Percentiles rank a stretch among this genome's conserved stretches.
Evolutionary conservation across 805 yeast species (phyloP).

Genomic region (Zygoascus biomembranicola): DNA sequence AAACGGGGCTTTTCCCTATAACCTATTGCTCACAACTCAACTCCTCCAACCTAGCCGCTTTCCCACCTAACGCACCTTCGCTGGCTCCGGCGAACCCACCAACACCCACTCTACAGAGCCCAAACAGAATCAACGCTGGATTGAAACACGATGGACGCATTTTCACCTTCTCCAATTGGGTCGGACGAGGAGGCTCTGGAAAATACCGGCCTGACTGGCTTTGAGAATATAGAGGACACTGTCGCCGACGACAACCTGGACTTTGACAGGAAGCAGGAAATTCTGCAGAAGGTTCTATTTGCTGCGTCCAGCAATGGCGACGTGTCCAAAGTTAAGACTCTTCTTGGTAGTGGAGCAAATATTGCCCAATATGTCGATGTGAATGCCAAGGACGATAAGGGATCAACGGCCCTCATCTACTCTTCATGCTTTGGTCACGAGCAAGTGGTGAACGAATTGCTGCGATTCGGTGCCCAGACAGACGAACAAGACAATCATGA

Average conservation of each 20-base stretch:
- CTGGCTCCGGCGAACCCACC: too few relatives aligned
- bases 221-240: not conserved
- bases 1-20: too few relatives aligned
- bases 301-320: constrained; percentile 32
- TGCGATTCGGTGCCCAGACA: constrained; percentile 30
- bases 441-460: constrained; percentile 27
- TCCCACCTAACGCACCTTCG: not conserved
- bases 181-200: not conserved
- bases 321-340: constrained; percentile 19
- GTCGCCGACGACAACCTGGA: not conserved
- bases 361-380: constrained; percentile 21
- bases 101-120: too few relatives aligned
- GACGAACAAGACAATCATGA: constrained; percentile 30
- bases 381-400: constrained; percentile 30
- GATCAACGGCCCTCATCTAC: constrained; percentile 32
- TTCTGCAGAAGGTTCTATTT: constrained; percentile 25
- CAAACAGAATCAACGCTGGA: not conserved
- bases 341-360: constrained; percentile 23
- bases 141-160: not conserved
- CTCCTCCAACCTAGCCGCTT: not conserved
- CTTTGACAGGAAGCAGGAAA: constrained; percentile 13
- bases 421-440: constrained; percentile 35
- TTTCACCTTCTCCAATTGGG: not conserved
- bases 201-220: not conserved
- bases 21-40: too few relatives aligned